Conservation (phyloP, 1,139 yeast species). For the Suhomyces bolitotheri region DNA sequence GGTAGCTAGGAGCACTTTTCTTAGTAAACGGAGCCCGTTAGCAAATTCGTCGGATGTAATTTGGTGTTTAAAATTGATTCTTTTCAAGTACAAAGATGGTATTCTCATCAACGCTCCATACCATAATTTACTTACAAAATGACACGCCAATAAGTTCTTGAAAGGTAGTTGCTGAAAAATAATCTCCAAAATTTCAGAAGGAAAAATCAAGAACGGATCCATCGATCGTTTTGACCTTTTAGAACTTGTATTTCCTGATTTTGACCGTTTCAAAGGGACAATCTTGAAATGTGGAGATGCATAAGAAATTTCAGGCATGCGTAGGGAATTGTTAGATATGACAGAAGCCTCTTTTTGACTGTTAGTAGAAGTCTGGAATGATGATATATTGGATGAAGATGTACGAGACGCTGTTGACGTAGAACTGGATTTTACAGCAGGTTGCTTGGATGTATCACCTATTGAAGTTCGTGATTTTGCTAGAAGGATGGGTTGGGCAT, state of each 20-base stretch:
- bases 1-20: slow-evolving; percentile 21
- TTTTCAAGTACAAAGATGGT: slow-evolving; percentile 27
- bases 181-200: slow-evolving; percentile 31
- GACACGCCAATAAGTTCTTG: slow-evolving; percentile 27
- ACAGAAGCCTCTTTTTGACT: background rate
- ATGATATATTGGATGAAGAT: background rate
- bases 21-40: slow-evolving; percentile 30
- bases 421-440: too few species aligned
- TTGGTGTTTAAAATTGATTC: slow-evolving; percentile 27
- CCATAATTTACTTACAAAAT: slow-evolving; percentile 38
- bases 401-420: too few species aligned
- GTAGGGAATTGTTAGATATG: background rate
- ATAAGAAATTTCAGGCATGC: background rate
- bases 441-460: too few species aligned
- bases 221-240: slow-evolving; percentile 2
- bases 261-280: slow-evolving; percentile 5
- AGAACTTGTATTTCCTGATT: background rate
- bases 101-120: slow-evolving; percentile 26
- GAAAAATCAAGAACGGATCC: slow-evolving; percentile 34
- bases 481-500: background rate
- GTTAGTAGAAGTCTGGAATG: background rate
- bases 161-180: slow-evolving; percentile 29
- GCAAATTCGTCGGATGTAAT: slow-evolving; percentile 32
- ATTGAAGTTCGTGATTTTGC: too few species aligned
- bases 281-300: slow-evolving; percentile 2